These are phyloP conservation scores for Scheffersomyces stambukii DNA, from an alignment of 1,139 yeast genomes.

Conservation along the genomic window DNA sequence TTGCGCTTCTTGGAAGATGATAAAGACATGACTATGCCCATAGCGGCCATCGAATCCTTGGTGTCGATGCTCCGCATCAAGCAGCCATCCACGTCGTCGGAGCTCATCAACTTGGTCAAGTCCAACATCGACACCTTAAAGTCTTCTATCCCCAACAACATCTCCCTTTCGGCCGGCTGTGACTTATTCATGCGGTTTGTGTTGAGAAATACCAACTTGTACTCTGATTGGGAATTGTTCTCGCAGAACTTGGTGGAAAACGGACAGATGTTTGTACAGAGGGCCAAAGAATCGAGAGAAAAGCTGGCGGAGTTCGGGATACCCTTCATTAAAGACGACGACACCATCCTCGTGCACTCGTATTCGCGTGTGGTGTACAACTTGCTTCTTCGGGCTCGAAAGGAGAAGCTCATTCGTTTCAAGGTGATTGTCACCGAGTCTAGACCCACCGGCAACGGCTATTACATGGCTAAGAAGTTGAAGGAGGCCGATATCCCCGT, in stretches of 20 bases:
- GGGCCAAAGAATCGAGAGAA: conserved; percentile 87
- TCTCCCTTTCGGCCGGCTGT: conserved; percentile 94
- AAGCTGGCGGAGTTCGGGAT: conserved; percentile 86
- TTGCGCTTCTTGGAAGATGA: conserved; percentile 78
- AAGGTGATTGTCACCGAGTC: conserved; percentile 92
- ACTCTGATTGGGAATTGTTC: conserved; percentile 96
- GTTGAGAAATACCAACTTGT: conserved; percentile 78
- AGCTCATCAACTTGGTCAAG: conserved; percentile 75
- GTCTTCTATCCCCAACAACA: conserved; percentile 79
- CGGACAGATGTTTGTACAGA: conserved; percentile 84
- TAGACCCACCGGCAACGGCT: conserved; percentile 81
- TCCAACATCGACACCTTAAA: conserved; percentile 74
- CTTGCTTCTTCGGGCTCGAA: conserved; percentile 69
- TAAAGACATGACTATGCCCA: conserved; percentile 96
- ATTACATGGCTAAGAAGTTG: conserved; percentile 65
- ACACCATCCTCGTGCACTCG: conserved; percentile 85
- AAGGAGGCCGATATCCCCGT: conserved; percentile 85
- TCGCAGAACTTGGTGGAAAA: conserved; percentile 84
- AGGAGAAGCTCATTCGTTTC: conserved; percentile 68
- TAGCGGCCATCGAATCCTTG: conserved; percentile 94
- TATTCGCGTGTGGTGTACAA: conserved; percentile 87
- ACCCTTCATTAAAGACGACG: conserved; percentile 91
- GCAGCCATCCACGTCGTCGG: conserved; percentile 91
- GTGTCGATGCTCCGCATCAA: conserved; percentile 77
- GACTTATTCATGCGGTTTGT: conserved; percentile 95